These are phyloP conservation scores for Alternaria longipes DNA, from an alignment of 2,329 filamentous ascomycete species.

Conservation along the genomic window DNA sequence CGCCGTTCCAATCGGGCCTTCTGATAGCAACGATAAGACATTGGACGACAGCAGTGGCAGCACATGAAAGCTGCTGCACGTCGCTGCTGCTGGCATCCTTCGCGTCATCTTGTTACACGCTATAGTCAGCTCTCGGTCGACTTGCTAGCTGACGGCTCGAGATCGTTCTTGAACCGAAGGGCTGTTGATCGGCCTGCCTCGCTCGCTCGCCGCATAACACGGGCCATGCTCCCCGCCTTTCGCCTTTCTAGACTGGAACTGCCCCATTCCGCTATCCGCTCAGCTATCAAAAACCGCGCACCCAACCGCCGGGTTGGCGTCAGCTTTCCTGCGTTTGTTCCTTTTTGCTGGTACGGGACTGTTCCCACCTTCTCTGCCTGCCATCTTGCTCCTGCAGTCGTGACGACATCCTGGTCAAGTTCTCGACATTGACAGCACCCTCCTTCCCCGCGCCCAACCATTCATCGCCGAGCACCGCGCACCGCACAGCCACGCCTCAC, in stretches of 20 bases:
- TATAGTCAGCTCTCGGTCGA: background rate
- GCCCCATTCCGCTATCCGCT: slow-evolving; percentile 17
- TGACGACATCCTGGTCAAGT: slow-evolving; percentile 4
- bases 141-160: slow-evolving; percentile 7
- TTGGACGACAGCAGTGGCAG: slow-evolving; percentile 12
- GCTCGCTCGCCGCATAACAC: slow-evolving; percentile 22
- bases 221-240: slow-evolving; percentile 24
- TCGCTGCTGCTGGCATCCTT: slow-evolving; percentile 7
- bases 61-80: slow-evolving; percentile 3
- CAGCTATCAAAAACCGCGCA: slow-evolving; percentile 36
- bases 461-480: slow-evolving; percentile 12
- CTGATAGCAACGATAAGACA: slow-evolving; percentile 25
- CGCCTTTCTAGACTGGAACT: slow-evolving; percentile 30
- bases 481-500: slow-evolving; percentile 17
- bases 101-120: slow-evolving; percentile 11
- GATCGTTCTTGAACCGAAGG: slow-evolving; percentile 3
- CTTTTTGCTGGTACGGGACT: slow-evolving; percentile 11
- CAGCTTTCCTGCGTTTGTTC: slow-evolving; percentile 16
- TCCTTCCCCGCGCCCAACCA: slow-evolving; percentile 24
- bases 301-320: slow-evolving; percentile 33
- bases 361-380: slow-evolving; percentile 6
- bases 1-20: slow-evolving; percentile 12
- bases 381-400: slow-evolving; percentile 15
- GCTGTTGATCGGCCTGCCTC: slow-evolving; percentile 7
- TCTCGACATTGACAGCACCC: slow-evolving; percentile 8